Conservation (phyloP, 2,329 filamentous ascomycete species). For the Penicillium sp. region DNA sequence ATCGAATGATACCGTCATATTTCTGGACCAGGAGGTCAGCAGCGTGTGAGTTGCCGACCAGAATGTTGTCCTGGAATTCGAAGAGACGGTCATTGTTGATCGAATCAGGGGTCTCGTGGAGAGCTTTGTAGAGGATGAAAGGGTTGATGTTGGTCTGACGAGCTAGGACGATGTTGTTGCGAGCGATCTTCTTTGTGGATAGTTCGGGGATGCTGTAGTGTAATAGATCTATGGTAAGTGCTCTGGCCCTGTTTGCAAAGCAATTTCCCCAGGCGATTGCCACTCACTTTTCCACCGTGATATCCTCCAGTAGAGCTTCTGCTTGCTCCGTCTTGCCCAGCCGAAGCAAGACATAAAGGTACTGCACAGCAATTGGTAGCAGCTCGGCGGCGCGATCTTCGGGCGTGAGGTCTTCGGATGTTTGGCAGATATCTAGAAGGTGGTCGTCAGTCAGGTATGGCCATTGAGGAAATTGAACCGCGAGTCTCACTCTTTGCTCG, state of each 20-base stretch:
- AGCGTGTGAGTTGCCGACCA: conserved; percentile 58
- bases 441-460: background rate
- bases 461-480: no score
- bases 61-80: conserved; percentile 56
- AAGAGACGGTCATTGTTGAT: conserved; percentile 60
- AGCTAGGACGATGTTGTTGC: conserved; percentile 59
- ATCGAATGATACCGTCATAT: conserved; percentile 59
- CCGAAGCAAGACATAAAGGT: conserved; percentile 60
- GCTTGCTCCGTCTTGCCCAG: conserved; percentile 60
- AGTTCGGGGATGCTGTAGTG: conserved; percentile 55
- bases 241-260: background rate
- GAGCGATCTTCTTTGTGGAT: conserved; percentile 62
- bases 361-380: conserved; percentile 62
- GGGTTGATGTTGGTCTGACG: conserved; percentile 55
- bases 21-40: conserved; percentile 63
- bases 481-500: conserved; percentile 54
- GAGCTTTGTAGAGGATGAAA: conserved; percentile 59
- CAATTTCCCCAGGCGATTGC: no score
- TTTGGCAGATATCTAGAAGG: conserved; percentile 57
- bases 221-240: background rate
- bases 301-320: conserved; percentile 52
- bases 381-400: conserved; percentile 63
- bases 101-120: conserved; percentile 52
- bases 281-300: conserved; percentile 54
- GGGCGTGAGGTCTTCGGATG: conserved; percentile 60